Base-by-base conservation (phyloP, 2,329 filamentous ascomycete genomes). In the Aspergillus fumigatiaffinis region DNA sequence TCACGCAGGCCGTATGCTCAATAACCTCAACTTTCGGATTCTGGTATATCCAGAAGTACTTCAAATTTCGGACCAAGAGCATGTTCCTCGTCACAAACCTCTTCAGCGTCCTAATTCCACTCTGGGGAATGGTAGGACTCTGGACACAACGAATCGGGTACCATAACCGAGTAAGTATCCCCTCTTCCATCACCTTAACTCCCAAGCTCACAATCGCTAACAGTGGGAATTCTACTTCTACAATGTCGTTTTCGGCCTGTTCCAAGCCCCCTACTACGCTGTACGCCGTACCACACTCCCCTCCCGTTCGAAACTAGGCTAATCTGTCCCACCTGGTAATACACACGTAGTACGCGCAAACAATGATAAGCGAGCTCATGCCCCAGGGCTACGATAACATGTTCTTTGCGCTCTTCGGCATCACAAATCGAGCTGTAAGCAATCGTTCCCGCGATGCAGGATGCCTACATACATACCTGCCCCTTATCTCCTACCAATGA, bases 201-300 rank as follows among this genome's bases (percentile, higher is more conserved):
- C 3, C 32, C 32, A 38, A 17, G 38, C 54, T 64, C 32, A 65
- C 48, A 41, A 8, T 47, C 44, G 10, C 6, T 20, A 17, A 17
- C 21, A 73, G 71, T 73, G 71, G 70, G 76, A 77, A 25, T 77
- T 78, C 55, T 77, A 75, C 61, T 72, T 77, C 53, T 78, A 77
- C 54, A 77, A 77, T 50, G 65, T 76, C 32, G 57, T 77, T 1
- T 77, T 77, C 48, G 75, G 74, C 0, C 60, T 77, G 8, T 77
- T 77, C 29, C 75, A 77, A 56, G 75, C 75, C 1, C 74, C 75
- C 4, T 76, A 77, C 53, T 77, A 76, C 50, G 74, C 74, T 9
- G 71, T 72, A 66, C 50, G 66, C 44, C 58, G 2, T 21, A 17
- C 26, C 17, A 20, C 41, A 6, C 14, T 8, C 3, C 17, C 23